Base-by-base conservation (phyloP, 2,329 filamentous ascomycete genomes). In the Rutstroemia sp. region DNA sequence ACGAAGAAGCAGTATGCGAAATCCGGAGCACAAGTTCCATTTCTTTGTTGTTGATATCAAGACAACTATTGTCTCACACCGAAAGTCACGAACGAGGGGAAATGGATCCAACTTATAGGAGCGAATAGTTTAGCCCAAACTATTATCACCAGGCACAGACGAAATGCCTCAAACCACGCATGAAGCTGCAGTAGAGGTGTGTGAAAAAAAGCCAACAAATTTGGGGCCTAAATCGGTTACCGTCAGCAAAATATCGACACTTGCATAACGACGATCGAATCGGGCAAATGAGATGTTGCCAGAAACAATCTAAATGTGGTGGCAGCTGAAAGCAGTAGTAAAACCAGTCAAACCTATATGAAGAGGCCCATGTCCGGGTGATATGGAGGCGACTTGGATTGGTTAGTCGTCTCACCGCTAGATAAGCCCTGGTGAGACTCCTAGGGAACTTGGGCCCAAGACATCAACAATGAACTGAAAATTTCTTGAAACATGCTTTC, bases 371-470 rank as follows among this genome's bases (percentile, higher is more conserved):
- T 55, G 39, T 51, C 48, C 45, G n/a, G 42, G 41, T 44, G 46
- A 56, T 56, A 45, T 34, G 27, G 50, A 56, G 38, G 38, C 38
- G 46, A 30, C 38, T 56, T 19, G 53, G 47, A 56, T 56, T 51
- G 53, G 47, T 12, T 45, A 12, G 39, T 14, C 25, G n/a, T 9
- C 41, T 51, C 53, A 56, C 53, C 53, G 53, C 53, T 44, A 56
- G 39, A 56, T 56, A 55, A 55, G 53, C 47, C 50, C 51, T 44
- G 53, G 53, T 51, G 53, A 45, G 42, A 55, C 53, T 54, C 10
- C 21, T 47, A 30, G 21, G 4, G 16, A 4, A 23, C 23, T 45
- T 45, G 14, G 39, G 18, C 18, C 18, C 18, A 23, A 44, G 21
- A 44, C 12, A 44, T 27, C 41, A 19, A 44, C 18, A 21, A 5